Evolutionary conservation across 148 eudicot species (phyloP), one percentile per base, ranked within the genome.

Genomic region (Rhododendron vialii): DNA sequence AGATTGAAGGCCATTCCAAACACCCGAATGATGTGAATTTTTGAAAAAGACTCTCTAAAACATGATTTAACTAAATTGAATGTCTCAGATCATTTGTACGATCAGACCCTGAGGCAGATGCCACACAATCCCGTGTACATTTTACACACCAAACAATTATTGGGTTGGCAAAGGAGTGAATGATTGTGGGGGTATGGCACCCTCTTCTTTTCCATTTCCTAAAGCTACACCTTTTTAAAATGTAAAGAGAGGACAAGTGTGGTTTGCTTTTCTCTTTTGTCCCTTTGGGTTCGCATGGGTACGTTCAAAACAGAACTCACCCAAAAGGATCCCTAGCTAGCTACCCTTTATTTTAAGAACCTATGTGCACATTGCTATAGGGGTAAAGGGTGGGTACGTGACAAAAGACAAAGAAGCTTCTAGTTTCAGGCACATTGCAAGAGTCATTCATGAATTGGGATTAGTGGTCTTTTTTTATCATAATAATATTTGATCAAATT

Each of bases 181-280:
- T 50, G 48, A 30, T 69, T 43, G 47, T 18, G 26, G 43, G 28
- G 26, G 12, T 7, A 22, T 20, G 47, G 76, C 24, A 24, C 38
- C 77, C 48, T n/a, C 76, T 43, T 65, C 84, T 83, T 41, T 61
- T 82, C 48, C 75, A 82, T 63, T 61, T 28, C 33, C 84, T 2
- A 63, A 59, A 63, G 75, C 50, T 13, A 38, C 12, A 14, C n/a
- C 53, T 41, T 63, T 83, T 24, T 5, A 18, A 41, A 24, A 28
- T 45, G 26, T 65, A 83, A 83, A 83, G 53, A 69, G 45, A 41
- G 77, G 38, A 43, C 76, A 41, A 41, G 24, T 36, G 41, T 51
- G 83, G 35, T 80, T 80, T 80, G 65, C 83, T 80, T 80, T 26
- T 50, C 2, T 28, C 43, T 51, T 80, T 51, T 80, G 43, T 55